phyloP scores from a whole-genome alignment of 2,329 filamentous ascomycete species.

The Periconia sp. region DNA sequence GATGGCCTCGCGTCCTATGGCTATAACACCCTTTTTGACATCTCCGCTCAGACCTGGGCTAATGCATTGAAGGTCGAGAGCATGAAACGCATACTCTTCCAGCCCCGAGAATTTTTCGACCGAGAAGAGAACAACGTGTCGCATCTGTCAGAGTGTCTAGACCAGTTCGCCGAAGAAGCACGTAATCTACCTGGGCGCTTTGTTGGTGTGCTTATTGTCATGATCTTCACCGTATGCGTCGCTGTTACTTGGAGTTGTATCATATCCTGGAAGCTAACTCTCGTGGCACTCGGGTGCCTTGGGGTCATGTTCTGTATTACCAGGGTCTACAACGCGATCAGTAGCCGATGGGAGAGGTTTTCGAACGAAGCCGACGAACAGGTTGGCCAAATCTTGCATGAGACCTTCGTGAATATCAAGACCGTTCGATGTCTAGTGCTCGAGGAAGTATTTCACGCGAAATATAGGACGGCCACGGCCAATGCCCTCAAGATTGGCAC shows the following conservation, averaged over 20 bases:
- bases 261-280: conserved; percentile 79
- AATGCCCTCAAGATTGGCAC: conserved; percentile 66
- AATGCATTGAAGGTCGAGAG: conserved; percentile 72
- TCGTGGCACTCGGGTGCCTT: conserved; percentile 73
- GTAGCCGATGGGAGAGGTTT: conserved; percentile 72
- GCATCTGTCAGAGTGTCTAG: conserved; percentile 73
- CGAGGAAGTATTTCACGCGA: conserved; percentile 72
- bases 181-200: conserved; percentile 82
- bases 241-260: conserved; percentile 76
- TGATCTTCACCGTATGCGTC: conserved; percentile 69
- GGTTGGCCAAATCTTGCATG: conserved; percentile 69
- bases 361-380: conserved; percentile 68
- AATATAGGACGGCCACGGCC: conserved; percentile 62
- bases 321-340: conserved; percentile 68
- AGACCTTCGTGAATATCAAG: conserved; percentile 79
- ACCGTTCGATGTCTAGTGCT: conserved; percentile 78
- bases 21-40: conserved; percentile 75
- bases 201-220: conserved; percentile 71
- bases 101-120: conserved; percentile 82
- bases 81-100: conserved; percentile 72
- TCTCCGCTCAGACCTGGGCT: conserved; percentile 77
- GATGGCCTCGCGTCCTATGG: conserved; percentile 71
- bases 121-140: conserved; percentile 67
- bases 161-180: conserved; percentile 86
- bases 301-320: conserved; percentile 73